These are phyloP conservation scores for Colletotrichum chlorophyti DNA, from an alignment of 2,329 filamentous ascomycete species.

Conservation along the genomic window DNA sequence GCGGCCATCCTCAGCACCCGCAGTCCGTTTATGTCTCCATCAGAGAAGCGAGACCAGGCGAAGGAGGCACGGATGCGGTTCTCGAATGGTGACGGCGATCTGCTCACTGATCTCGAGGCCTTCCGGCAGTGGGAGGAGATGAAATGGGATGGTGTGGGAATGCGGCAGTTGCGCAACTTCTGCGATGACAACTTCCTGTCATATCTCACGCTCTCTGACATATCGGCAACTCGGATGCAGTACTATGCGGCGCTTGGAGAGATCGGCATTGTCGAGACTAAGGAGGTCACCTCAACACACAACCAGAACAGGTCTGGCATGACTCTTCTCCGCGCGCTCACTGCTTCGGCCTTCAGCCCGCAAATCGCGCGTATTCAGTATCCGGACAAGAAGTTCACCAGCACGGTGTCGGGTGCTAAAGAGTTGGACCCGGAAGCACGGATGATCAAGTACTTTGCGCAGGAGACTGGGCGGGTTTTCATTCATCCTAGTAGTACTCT, in stretches of 20 bases:
- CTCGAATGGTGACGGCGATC: conserved; percentile 79
- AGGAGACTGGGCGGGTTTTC: conserved; percentile 87
- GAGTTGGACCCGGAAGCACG: conserved; percentile 92
- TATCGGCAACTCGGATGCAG: conserved; percentile 83
- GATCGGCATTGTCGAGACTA: conserved; percentile 73
- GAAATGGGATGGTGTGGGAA: conserved; percentile 62
- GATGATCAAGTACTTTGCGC: conserved; percentile 91
- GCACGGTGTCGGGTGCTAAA: conserved; percentile 85
- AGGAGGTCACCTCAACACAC: conserved; percentile 27
- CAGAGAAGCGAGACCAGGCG: conserved; percentile 82
- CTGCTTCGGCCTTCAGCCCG: conserved; percentile 78
- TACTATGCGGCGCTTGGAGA: conserved; percentile 87
- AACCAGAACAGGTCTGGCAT: conserved; percentile 40
- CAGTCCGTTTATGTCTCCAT: conserved; percentile 85
- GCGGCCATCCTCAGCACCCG: conserved; percentile 90
- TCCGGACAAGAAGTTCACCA: conserved; percentile 93
- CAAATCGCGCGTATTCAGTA: conserved; percentile 93
- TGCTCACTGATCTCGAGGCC: conserved; percentile 85
- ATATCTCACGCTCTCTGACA: conserved; percentile 84
- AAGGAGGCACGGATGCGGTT: conserved; percentile 79
- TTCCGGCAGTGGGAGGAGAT: conserved; percentile 83
- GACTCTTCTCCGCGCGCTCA: conserved; percentile 70
- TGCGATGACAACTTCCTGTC: conserved; percentile 88
- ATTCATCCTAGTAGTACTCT: conserved; percentile 89
- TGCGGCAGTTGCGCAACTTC: conserved; percentile 73